phyloP scores from a whole-genome alignment of 176 grass and related monocot species.

The Urochloa ruziziensis region DNA sequence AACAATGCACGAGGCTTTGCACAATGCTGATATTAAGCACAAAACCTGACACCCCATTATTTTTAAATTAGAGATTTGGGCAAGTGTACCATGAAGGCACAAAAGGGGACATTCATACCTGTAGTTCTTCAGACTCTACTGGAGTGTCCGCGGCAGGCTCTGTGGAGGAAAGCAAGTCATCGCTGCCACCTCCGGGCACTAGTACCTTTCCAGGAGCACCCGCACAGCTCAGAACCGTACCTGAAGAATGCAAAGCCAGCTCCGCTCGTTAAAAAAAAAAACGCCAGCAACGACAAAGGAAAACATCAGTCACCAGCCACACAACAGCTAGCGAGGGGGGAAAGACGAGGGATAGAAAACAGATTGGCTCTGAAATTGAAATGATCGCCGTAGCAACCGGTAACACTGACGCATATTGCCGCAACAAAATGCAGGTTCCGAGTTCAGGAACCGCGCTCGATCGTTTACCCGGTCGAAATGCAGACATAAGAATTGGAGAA shows the following conservation, averaged over 20 bases:
- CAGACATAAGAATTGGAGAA: background rate
- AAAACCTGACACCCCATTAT: slow-evolving; percentile 17
- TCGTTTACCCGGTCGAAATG: background rate
- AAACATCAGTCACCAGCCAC: background rate
- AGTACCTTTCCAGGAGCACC: slow-evolving; percentile 67
- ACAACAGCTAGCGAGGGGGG: too few species aligned
- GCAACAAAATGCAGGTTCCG: background rate
- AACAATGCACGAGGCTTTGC: slow-evolving; percentile 6
- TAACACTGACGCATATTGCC: slow-evolving; percentile 12
- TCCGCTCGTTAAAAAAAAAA: background rate
- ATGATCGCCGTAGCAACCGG: slow-evolving; percentile 5
- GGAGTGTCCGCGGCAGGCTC: slow-evolving; percentile 9
- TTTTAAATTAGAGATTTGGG: background rate
- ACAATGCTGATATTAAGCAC: background rate
- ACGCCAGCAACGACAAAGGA: background rate
- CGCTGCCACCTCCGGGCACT: slow-evolving; percentile 55
- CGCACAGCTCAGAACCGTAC: slow-evolving; percentile 40
- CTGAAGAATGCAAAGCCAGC: slow-evolving; percentile 30
- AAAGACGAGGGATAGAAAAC: background rate
- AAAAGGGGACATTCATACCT: slow-evolving; percentile 30
- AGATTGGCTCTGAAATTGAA: background rate
- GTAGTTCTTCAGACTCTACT: slow-evolving; percentile 27
- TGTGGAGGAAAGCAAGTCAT: slow-evolving; percentile 43
- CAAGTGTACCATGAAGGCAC: background rate
- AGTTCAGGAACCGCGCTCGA: slow-evolving; percentile 9